phyloP scores from a whole-genome alignment of 2,329 filamentous ascomycete species.

The Ophiostoma novo-ulmi region DNA sequence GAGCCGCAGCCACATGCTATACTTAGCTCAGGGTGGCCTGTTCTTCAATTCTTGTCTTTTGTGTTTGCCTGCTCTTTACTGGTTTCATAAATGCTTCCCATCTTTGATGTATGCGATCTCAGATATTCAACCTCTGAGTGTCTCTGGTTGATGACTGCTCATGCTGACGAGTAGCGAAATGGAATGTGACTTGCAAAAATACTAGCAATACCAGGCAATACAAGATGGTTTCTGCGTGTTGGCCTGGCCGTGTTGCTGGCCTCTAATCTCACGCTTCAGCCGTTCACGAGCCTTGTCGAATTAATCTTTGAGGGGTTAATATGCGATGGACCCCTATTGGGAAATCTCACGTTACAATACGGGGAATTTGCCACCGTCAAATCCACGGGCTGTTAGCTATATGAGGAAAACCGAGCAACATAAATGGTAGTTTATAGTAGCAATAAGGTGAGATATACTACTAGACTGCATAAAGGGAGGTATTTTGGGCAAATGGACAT shows the following conservation, averaged over 20 bases:
- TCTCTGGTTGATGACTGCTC: neutral
- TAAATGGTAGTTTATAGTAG: neutral
- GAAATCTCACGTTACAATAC: neutral
- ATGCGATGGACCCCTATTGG: neutral
- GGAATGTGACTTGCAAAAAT: neutral
- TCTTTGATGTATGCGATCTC: neutral
- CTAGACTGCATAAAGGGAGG: neutral
- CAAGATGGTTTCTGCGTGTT: neutral
- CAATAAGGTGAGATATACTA: neutral
- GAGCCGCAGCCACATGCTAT: slow-evolving; percentile 4
- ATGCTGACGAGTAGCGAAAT: neutral
- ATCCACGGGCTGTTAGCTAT: neutral
- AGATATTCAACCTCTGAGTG: neutral
- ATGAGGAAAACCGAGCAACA: neutral
- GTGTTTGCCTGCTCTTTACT: neutral
- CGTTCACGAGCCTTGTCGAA: neutral
- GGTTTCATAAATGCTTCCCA: neutral
- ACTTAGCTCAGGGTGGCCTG: neutral
- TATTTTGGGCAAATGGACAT: neutral
- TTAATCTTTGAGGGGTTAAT: neutral
- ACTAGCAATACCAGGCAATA: neutral
- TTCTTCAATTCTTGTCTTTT: neutral
- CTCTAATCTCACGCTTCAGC: neutral
- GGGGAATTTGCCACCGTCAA: neutral
- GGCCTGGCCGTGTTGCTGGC: neutral